phyloP scores from a whole-genome alignment of 2,329 filamentous ascomycete species.

The Escovopsis sp. region DNA sequence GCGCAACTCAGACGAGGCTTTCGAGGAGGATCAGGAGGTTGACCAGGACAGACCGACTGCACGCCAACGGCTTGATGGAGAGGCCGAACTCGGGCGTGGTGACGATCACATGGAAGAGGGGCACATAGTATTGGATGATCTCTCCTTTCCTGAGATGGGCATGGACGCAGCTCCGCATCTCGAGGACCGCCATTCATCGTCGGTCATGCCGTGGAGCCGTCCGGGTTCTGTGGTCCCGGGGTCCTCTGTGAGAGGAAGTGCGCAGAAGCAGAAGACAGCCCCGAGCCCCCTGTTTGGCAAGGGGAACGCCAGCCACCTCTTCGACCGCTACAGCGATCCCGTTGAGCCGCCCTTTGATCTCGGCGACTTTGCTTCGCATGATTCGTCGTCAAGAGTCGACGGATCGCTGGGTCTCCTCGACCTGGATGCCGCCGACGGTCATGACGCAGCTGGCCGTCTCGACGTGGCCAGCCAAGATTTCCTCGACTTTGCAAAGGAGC shows the following conservation, averaged over 20 bases:
- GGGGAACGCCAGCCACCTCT: constrained; percentile 22
- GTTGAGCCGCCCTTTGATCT: constrained; percentile 17
- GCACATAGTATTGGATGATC: constrained; percentile 20
- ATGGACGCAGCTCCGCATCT: constrained; percentile 53
- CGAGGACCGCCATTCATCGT: constrained; percentile 47
- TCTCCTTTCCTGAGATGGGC: constrained; percentile 47
- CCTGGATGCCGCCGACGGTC: constrained; percentile 14
- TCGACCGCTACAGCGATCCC: constrained; percentile 34
- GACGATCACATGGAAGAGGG: constrained; percentile 13
- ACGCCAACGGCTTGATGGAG: constrained; percentile 19
- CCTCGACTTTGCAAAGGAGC: constrained; percentile 25
- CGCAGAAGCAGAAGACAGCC: constrained; percentile 17
- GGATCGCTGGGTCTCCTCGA: constrained; percentile 8
- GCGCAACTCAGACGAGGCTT: constrained; percentile 29
- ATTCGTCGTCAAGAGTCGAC: constrained; percentile 17
- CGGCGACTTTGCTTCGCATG: constrained; percentile 19
- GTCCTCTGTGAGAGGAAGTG: constrained; percentile 30
- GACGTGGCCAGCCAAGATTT: constrained; percentile 33
- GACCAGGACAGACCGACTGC: constrained; percentile 19
- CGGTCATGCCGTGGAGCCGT: constrained; percentile 38
- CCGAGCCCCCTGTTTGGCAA: constrained; percentile 25
- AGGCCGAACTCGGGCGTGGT: constrained; percentile 15
- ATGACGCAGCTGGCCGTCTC: constrained; percentile 21
- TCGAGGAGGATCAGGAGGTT: constrained; percentile 21
- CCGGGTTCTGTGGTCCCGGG: constrained; percentile 29